Evolutionary conservation across 805 yeast species (phyloP).

Genomic region (Spathaspora arborariae): DNA sequence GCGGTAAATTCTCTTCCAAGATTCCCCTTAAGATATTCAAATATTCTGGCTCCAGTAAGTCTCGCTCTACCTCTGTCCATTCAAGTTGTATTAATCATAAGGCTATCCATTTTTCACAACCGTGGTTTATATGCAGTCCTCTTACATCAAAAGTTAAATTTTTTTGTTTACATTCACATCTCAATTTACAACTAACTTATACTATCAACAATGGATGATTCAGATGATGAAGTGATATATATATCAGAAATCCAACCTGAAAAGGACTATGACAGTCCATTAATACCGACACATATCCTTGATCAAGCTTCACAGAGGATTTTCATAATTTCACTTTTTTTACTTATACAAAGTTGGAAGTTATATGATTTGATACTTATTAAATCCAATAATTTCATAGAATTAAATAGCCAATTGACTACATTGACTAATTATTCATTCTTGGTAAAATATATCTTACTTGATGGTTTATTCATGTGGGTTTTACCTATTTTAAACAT

Average conservation of each 20-base stretch:
- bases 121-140: no score
- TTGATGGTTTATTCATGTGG: constrained; percentile 72
- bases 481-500: constrained; percentile 70
- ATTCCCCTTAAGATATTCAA: no score
- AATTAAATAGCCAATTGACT: constrained; percentile 18
- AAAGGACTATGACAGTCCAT: constrained; percentile 10
- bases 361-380: constrained; percentile 64
- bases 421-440: constrained; percentile 52
- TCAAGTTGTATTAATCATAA: no score
- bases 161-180: background rate
- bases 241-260: background rate
- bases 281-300: constrained; percentile 62
- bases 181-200: background rate
- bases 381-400: constrained; percentile 42
- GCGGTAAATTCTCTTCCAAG: no score
- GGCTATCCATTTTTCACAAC: no score
- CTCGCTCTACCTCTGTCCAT: no score
- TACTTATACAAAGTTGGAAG: constrained; percentile 82
- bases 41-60: no score
- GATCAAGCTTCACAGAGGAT: constrained; percentile 78
- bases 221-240: background rate
- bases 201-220: background rate
- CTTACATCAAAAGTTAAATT: no score
- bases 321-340: constrained; percentile 61
- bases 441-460: constrained; percentile 62